A percentile compares a stretch with the other conserved stretches of the same genome.
phyloP scores from a whole-genome alignment of 2,329 filamentous ascomycete species.

The Fusarium graminum region DNA sequence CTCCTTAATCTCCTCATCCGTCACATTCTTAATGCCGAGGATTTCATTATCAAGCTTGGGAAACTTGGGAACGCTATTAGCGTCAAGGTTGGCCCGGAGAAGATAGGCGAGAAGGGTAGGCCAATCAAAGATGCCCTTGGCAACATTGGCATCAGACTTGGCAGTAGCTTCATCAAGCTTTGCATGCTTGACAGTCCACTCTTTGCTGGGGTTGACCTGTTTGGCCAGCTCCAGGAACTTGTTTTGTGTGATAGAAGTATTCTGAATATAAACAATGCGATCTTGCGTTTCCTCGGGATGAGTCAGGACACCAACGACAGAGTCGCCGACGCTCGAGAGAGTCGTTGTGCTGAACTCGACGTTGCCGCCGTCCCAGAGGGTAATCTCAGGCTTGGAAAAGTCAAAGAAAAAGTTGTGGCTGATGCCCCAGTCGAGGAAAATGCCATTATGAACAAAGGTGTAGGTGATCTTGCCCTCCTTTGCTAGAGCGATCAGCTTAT shows the following conservation, averaged over 20 bases:
- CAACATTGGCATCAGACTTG: slow-evolving; percentile 49
- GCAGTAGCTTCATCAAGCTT: slow-evolving; percentile 49
- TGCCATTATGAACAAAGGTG: slow-evolving; percentile 65
- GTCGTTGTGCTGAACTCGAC: slow-evolving; percentile 62
- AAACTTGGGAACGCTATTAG: slow-evolving; percentile 52
- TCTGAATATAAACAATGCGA: slow-evolving; percentile 60
- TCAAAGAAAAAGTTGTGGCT: slow-evolving; percentile 60
- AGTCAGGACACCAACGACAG: slow-evolving; percentile 62
- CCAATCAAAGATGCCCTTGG: slow-evolving; percentile 49
- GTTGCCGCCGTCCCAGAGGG: slow-evolving; percentile 65
- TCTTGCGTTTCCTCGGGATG: slow-evolving; percentile 68
- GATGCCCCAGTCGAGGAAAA: slow-evolving; percentile 71
- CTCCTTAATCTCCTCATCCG: slow-evolving; percentile 57
- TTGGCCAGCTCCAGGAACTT: slow-evolving; percentile 61
- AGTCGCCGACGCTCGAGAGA: slow-evolving; percentile 60
- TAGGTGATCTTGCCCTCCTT: slow-evolving; percentile 63
- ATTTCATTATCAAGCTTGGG: slow-evolving; percentile 59
- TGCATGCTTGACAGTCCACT: slow-evolving; percentile 60
- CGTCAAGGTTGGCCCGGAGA: slow-evolving; percentile 50
- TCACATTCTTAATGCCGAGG: slow-evolving; percentile 59
- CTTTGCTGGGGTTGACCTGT: slow-evolving; percentile 60
- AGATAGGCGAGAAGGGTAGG: slow-evolving; percentile 54
- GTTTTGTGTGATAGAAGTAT: slow-evolving; percentile 61
- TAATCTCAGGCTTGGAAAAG: slow-evolving; percentile 53
- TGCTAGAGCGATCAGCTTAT: slow-evolving; percentile 58